Evolutionary conservation across 2,329 filamentous ascomycete species (phyloP).

Genomic region (Colletotrichum sp.): DNA sequence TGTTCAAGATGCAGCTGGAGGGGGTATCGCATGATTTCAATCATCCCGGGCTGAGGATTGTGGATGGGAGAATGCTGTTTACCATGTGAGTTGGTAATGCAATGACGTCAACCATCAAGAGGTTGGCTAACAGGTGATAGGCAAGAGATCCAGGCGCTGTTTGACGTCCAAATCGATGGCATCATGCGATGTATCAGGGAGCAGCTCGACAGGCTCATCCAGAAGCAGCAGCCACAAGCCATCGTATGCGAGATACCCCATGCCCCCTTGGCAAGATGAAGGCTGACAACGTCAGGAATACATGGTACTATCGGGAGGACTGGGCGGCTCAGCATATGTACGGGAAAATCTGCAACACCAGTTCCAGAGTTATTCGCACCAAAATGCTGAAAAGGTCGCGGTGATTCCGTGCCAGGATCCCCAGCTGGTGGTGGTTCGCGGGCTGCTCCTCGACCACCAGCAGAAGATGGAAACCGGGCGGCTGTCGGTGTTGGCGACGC

Average conservation of each 20-base stretch:
- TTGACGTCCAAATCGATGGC: slow-evolving; percentile 36
- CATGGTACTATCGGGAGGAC: slow-evolving; percentile 48
- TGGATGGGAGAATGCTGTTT: slow-evolving; percentile 44
- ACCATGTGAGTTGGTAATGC: slow-evolving; percentile 32
- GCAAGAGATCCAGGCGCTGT: not conserved
- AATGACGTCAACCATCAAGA: not conserved
- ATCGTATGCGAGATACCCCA: slow-evolving; percentile 32
- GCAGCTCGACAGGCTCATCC: slow-evolving; percentile 42
- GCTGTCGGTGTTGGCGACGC: slow-evolving; percentile 44
- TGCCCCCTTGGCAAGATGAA: slow-evolving; percentile 1
- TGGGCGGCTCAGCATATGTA: slow-evolving; percentile 51
- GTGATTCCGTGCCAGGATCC: slow-evolving; percentile 53
- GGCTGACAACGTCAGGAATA: slow-evolving; percentile 32
- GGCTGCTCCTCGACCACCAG: slow-evolving; percentile 55
- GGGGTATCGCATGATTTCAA: slow-evolving; percentile 44
- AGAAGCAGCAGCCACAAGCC: slow-evolving; percentile 32
- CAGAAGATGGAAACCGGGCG: slow-evolving; percentile 46
- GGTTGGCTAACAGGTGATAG: not conserved
- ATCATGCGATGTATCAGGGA: slow-evolving; percentile 42
- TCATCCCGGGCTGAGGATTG: slow-evolving; percentile 40
- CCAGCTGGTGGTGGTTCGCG: slow-evolving; percentile 59
- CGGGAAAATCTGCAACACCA: slow-evolving; percentile 44
- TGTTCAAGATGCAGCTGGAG: slow-evolving; percentile 47
- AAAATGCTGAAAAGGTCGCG: slow-evolving; percentile 36
- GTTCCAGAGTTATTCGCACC: slow-evolving; percentile 35